These are phyloP conservation scores for Salix viminalis DNA, from an alignment of 345 rosid genomes.

Conservation along the genomic window DNA sequence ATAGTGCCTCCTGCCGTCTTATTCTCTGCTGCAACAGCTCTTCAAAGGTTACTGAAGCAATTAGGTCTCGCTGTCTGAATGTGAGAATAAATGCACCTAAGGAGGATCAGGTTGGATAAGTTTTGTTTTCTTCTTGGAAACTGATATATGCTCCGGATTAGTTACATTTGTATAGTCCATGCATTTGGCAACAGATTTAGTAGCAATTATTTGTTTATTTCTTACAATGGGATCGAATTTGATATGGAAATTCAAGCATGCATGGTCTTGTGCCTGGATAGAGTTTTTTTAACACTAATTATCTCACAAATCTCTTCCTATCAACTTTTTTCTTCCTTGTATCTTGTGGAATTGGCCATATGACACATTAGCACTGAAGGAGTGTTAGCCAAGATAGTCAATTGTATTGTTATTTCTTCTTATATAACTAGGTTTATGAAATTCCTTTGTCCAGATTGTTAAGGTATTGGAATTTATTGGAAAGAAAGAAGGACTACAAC, in stretches of 20 bases:
- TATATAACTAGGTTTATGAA: not conserved
- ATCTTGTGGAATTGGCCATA: not conserved
- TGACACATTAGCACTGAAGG: not conserved
- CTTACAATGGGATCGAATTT: not conserved
- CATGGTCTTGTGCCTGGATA: not conserved
- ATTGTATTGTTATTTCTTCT: not conserved
- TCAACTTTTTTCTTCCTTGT: not conserved
- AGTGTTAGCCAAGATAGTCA: not conserved
- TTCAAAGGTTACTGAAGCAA: conserved; percentile 93
- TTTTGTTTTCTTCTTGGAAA: conserved; percentile 4
- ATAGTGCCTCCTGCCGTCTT: conserved; percentile 81
- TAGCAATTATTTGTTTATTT: not conserved
- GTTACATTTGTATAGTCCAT: not conserved
- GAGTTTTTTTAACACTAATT: not conserved
- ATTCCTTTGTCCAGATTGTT: conserved; percentile 47
- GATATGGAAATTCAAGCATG: not conserved
- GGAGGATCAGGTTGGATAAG: conserved; percentile 68
- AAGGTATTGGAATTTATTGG: conserved; percentile 78
- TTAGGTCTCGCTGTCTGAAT: conserved; percentile 94
- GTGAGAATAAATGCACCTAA: conserved; percentile 79
- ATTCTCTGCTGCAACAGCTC: conserved; percentile 95
- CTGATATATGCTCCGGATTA: not conserved
- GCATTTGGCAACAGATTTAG: not conserved
- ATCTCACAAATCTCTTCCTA: not conserved
- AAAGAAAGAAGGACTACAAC: conserved; percentile 76